Percentiles rank a stretch among this genome's conserved stretches.
These are phyloP conservation scores for Chrysoporthe cubensis DNA, from an alignment of 2,329 filamentous ascomycete genomes.

Conservation along the genomic window DNA sequence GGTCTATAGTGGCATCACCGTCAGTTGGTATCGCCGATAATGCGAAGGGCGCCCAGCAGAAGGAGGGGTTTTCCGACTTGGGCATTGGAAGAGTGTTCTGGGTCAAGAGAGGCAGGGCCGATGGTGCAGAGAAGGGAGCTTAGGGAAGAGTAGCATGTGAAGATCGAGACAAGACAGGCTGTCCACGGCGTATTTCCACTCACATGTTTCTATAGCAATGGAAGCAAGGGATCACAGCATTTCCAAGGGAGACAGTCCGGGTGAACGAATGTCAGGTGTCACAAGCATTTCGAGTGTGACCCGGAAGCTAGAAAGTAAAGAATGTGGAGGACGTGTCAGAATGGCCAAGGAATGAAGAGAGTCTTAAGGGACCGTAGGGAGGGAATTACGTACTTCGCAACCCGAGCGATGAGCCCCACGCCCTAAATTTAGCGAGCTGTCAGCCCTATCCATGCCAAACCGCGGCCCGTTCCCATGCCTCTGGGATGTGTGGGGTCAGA, in stretches of 20 bases:
- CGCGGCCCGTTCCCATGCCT: neutral
- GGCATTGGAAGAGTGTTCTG: conserved; percentile 6
- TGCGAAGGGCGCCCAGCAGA: conserved; percentile 10
- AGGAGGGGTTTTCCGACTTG: neutral
- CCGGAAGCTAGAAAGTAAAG: neutral
- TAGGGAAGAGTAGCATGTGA: neutral
- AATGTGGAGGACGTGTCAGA: conserved; percentile 8
- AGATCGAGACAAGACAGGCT: neutral
- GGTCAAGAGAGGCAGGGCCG: neutral
- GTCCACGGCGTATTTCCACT: neutral
- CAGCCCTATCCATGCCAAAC: conserved; percentile 2
- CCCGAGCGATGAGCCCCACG: neutral
- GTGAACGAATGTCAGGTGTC: neutral
- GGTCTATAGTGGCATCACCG: neutral
- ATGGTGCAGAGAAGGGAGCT: neutral
- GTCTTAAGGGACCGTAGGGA: neutral
- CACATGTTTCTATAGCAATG: neutral
- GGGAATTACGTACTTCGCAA: conserved; percentile 1
- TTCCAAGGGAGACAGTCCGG: conserved; percentile 4
- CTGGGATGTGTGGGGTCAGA: neutral
- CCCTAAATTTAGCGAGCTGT: conserved; percentile 15
- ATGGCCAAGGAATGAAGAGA: neutral
- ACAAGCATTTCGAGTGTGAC: neutral
- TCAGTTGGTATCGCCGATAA: conserved; percentile 6
- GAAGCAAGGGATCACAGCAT: neutral